Evolutionary conservation across 2,329 filamentous ascomycete species (phyloP).

Genomic region (Alternaria sp.): DNA sequence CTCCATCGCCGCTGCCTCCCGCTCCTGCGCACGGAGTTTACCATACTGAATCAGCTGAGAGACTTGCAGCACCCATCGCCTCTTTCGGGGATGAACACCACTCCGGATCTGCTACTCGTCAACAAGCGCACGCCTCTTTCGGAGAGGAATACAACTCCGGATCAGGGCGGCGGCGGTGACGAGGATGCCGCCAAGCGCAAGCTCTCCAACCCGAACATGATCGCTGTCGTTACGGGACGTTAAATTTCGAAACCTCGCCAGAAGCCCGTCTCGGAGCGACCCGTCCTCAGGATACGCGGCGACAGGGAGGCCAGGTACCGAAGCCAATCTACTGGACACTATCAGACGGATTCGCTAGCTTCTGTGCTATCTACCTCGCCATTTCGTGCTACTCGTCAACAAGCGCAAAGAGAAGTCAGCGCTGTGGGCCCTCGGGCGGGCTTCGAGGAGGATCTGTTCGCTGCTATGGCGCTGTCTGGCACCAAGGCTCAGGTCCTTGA

Average conservation of each 20-base stretch:
- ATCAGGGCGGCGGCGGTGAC: not conserved
- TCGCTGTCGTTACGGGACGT: too few relatives aligned
- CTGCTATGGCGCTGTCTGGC: constrained; percentile 6
- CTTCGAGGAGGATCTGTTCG: constrained; percentile 20
- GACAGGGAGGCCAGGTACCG: not conserved
- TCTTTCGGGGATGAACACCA: not conserved
- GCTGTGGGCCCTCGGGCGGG: constrained; percentile 17
- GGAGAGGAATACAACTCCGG: not conserved
- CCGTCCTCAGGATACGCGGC: not conserved
- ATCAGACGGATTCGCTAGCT: not conserved
- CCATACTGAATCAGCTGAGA: not conserved
- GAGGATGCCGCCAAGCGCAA: constrained; percentile 21
- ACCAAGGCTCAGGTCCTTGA: not conserved
- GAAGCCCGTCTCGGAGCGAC: not conserved
- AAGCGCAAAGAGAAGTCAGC: not conserved
- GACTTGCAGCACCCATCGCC: not conserved
- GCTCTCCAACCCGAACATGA: constrained; percentile 25
- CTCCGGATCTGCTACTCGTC: not conserved
- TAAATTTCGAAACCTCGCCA: not conserved
- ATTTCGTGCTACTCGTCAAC: not conserved
- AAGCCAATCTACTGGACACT: not conserved
- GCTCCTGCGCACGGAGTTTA: not conserved
- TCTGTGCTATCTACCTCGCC: not conserved
- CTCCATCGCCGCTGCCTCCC: constrained; percentile 6
- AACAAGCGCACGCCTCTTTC: not conserved